phyloP scores from a whole-genome alignment of 1,139 yeast species.

The Scheffersomyces lignicola region DNA sequence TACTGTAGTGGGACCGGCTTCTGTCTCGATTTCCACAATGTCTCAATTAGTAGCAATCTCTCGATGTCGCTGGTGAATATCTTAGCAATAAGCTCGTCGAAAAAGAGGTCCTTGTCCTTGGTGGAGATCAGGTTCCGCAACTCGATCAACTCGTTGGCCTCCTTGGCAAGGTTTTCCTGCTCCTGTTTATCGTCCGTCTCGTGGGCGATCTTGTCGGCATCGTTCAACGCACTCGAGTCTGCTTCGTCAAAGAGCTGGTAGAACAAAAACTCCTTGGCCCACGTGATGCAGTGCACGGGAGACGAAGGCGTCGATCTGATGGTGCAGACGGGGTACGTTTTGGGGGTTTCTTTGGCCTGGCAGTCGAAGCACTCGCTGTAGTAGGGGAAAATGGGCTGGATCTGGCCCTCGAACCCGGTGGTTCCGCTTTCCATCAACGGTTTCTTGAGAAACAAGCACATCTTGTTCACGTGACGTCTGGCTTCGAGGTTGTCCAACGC shows the following conservation, averaged over 20 bases:
- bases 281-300: slow-evolving; percentile 93
- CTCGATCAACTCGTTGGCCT: slow-evolving; percentile 72
- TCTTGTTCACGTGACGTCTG: slow-evolving; percentile 80
- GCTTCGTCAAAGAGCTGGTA: slow-evolving; percentile 73
- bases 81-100: slow-evolving; percentile 47
- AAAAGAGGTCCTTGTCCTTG: slow-evolving; percentile 30
- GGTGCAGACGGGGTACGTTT: slow-evolving; percentile 93
- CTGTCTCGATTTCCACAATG: slow-evolving; percentile 73
- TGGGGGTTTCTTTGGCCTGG: slow-evolving; percentile 81
- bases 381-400: slow-evolving; percentile 85
- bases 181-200: slow-evolving; percentile 66
- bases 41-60: slow-evolving; percentile 66
- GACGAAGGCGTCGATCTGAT: slow-evolving; percentile 95
- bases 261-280: slow-evolving; percentile 94
- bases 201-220: slow-evolving; percentile 40
- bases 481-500: slow-evolving; percentile 96
- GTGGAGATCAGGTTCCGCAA: slow-evolving; percentile 50
- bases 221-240: slow-evolving; percentile 23
- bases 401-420: slow-evolving; percentile 91
- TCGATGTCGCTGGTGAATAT: slow-evolving; percentile 72
- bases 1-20: slow-evolving; percentile 65
- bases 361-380: slow-evolving; percentile 93
- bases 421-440: slow-evolving; percentile 95
- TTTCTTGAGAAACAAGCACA: slow-evolving; percentile 69
- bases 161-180: slow-evolving; percentile 65